Evolutionary conservation across 768 basidiomycete genomes (phyloP).

Genomic region (Boletus vermiculosoides): DNA sequence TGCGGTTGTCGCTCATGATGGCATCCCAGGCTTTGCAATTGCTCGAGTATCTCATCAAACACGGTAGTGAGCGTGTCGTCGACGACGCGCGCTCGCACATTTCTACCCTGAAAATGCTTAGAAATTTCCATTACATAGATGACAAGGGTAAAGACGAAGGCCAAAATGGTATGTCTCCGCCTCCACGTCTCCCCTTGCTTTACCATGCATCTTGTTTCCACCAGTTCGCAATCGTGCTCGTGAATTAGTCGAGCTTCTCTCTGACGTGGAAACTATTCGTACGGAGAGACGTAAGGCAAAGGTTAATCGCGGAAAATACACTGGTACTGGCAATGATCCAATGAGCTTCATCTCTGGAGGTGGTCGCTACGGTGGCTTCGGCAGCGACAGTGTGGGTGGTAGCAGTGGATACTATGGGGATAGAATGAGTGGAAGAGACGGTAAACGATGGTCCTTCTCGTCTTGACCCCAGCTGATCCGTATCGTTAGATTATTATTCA

Average conservation of each 20-base stretch:
- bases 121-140: conserved; percentile 98
- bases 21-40: conserved; percentile 75
- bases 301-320: conserved; percentile 84
- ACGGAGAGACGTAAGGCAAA: conserved; percentile 91
- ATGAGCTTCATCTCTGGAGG: conserved; percentile 59
- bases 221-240: conserved; percentile 92
- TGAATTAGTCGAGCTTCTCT: conserved; percentile 88
- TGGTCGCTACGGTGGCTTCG: conserved; percentile 69
- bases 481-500: conserved; percentile 36
- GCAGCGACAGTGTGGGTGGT: conserved; percentile 47
- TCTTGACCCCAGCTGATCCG: conserved; percentile 2
- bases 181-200: not conserved
- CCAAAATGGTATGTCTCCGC: conserved; percentile 72
- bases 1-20: not conserved
- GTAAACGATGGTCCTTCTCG: conserved; percentile 27
- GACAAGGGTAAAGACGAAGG: conserved; percentile 99
- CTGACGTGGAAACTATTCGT: conserved; percentile 89
- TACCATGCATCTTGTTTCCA: not conserved
- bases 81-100: conserved; percentile 96
- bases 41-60: conserved; percentile 93
- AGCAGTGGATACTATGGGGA: conserved; percentile 46
- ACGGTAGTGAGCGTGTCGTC: conserved; percentile 96
- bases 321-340: conserved; percentile 81
- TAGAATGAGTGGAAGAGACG: conserved; percentile 38
- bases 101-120: conserved; percentile 94